phyloP scores from a whole-genome alignment of 805 yeast genomes.

The Starmera caribaea region DNA sequence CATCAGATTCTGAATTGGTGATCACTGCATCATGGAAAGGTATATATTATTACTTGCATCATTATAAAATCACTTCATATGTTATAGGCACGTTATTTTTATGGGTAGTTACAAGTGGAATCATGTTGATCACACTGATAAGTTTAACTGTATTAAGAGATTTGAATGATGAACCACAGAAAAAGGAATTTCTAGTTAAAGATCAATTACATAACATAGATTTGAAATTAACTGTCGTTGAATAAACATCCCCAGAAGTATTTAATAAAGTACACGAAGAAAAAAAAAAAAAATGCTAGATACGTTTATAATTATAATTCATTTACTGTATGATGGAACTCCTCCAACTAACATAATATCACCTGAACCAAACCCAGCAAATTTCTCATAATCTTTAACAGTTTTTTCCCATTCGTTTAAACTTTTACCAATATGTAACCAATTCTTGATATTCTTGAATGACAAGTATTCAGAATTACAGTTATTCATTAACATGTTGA shows the following conservation, averaged over 20 bases:
- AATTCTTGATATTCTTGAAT: constrained; percentile 13
- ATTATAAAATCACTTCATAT: constrained; percentile 15
- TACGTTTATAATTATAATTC: neutral
- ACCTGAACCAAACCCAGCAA: neutral
- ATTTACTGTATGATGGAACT: neutral
- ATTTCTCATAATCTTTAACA: constrained; percentile 5
- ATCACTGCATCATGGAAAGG: constrained; percentile 16
- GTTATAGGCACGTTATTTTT: constrained; percentile 8
- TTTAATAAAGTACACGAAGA: neutral
- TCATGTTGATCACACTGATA: constrained; percentile 10
- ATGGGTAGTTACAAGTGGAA: constrained; percentile 11
- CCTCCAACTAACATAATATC: neutral
- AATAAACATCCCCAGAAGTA: neutral
- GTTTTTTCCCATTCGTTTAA: constrained; percentile 41
- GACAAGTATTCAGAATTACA: constrained; percentile 1
- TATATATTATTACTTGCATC: constrained; percentile 14
- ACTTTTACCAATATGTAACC: constrained; percentile 32
- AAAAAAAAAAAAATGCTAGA: neutral
- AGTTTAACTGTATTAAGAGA: constrained; percentile 10
- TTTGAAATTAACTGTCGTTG: constrained; percentile 1
- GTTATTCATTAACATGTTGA: constrained; percentile 3
- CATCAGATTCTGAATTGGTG: constrained; percentile 8
- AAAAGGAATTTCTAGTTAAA: neutral
- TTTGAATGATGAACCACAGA: neutral
- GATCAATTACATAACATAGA: constrained; percentile 1